Conservation (phyloP, 192 early-diverging fungal genomes). For the Umbelopsis sp. region DNA sequence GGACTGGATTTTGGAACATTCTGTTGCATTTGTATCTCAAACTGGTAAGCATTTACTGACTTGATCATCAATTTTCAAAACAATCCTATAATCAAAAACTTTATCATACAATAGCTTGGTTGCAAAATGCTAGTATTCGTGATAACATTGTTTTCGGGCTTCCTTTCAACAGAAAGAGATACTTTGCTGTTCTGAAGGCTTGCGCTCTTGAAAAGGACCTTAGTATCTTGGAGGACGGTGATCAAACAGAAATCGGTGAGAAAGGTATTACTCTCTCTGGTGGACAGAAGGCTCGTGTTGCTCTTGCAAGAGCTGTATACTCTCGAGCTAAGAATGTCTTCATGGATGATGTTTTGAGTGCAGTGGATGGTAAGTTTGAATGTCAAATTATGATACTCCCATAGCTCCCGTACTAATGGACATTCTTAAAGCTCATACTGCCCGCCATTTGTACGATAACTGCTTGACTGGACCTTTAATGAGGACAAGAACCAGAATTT, state of each 20-base stretch:
- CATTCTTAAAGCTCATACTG: slow-evolving; percentile 57
- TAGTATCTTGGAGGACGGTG: slow-evolving; percentile 52
- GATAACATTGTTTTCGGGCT: slow-evolving; percentile 77
- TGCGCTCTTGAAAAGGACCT: slow-evolving; percentile 68
- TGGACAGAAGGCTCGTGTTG: slow-evolving; percentile 87
- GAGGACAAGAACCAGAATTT: slow-evolving; percentile 74
- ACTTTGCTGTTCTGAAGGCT: slow-evolving; percentile 52
- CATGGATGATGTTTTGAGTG: slow-evolving; percentile 87
- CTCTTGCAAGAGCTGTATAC: slow-evolving; percentile 88
- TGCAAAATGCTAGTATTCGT: slow-evolving; percentile 63
- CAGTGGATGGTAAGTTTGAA: slow-evolving; percentile 76
- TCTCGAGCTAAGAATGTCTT: slow-evolving; percentile 64
- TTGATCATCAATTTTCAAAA: slow-evolving; percentile 7
- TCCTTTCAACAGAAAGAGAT: slow-evolving; percentile 49
- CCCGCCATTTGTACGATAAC: slow-evolving; percentile 73
- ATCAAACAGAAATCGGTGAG: slow-evolving; percentile 74
- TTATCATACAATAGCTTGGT: no score
- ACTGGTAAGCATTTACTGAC: slow-evolving; percentile 18
- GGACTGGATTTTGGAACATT: slow-evolving; percentile 42
- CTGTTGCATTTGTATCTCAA: slow-evolving; percentile 80
- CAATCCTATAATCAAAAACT: no score
- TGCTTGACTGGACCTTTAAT: slow-evolving; percentile 77
- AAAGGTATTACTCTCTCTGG: slow-evolving; percentile 86
- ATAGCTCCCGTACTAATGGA: not conserved
- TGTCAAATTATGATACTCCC: not conserved